phyloP scores from a whole-genome alignment of 179 eudicot species.

The Drosera spatulata region DNA sequence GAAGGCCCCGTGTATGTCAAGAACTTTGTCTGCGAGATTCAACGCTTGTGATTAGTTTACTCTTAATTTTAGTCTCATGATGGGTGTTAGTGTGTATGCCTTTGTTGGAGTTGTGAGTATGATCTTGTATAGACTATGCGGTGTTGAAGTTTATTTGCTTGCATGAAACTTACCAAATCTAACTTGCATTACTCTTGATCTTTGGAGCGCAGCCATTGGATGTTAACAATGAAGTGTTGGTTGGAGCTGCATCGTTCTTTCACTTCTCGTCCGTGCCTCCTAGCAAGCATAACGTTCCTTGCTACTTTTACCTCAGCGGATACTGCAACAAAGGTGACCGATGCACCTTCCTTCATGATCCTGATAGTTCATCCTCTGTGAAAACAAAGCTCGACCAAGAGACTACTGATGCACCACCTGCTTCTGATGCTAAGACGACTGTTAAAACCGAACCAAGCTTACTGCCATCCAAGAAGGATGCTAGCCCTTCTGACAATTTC shows the following conservation, averaged over 20 bases:
- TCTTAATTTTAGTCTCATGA: no score
- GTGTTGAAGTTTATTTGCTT: no score
- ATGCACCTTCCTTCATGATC: slow-evolving; percentile 48
- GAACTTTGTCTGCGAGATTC: no score
- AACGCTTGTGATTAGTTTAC: no score
- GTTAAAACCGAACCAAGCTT: slow-evolving; percentile 19
- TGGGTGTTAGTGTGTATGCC: no score
- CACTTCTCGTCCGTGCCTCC: slow-evolving; percentile 17
- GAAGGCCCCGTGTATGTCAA: no score
- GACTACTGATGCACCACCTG: slow-evolving; percentile 18
- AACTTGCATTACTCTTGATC: not conserved
- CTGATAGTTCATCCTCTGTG: slow-evolving; percentile 15
- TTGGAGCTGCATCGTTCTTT: slow-evolving; percentile 24
- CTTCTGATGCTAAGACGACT: slow-evolving; percentile 22
- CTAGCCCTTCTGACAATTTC: slow-evolving; percentile 14
- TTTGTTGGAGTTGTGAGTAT: no score
- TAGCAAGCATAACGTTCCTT: slow-evolving; percentile 42
- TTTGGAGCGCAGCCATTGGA: slow-evolving; percentile 45
- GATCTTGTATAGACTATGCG: no score
- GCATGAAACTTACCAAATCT: not conserved
- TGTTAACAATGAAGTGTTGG: slow-evolving; percentile 20
- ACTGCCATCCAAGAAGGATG: slow-evolving; percentile 11
- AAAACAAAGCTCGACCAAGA: slow-evolving; percentile 23
- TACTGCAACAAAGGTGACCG: slow-evolving; percentile 60
- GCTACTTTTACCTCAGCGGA: slow-evolving; percentile 45